Evolutionary conservation across 2,329 filamentous ascomycete genomes (phyloP).

Genomic region (Teratosphaeria viscida): DNA sequence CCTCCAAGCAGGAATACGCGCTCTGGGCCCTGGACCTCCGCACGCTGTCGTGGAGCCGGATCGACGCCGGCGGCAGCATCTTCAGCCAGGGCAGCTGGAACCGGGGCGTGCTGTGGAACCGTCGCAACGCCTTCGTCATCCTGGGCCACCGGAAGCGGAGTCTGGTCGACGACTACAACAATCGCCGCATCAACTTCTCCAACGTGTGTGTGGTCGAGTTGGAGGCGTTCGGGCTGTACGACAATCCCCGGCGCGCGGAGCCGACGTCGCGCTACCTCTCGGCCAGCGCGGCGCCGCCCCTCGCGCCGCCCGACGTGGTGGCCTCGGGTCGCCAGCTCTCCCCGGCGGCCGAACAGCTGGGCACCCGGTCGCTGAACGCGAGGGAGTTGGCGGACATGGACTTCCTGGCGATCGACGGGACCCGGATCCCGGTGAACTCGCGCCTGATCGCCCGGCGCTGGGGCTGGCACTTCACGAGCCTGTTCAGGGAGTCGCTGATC

Average conservation of each 20-base stretch:
- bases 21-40: conserved; percentile 88
- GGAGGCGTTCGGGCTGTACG: conserved; percentile 93
- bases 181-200: conserved; percentile 91
- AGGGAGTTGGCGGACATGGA: conserved; percentile 96
- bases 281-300: conserved; percentile 53
- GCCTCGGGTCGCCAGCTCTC: conserved; percentile 69
- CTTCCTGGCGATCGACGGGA: conserved; percentile 80
- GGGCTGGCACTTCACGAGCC: conserved; percentile 91
- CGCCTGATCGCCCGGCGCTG: conserved; percentile 77
- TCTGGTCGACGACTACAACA: conserved; percentile 95
- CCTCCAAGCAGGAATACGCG: conserved; percentile 95
- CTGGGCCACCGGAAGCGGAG: conserved; percentile 87
- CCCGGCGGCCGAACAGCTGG: conserved; percentile 71
- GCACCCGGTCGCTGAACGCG: conserved; percentile 65
- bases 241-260: conserved; percentile 72
- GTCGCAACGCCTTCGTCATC: conserved; percentile 90
- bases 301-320: conserved; percentile 34
- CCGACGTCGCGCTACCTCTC: conserved; percentile 79
- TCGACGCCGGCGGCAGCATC: conserved; percentile 86
- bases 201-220: conserved; percentile 96
- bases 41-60: conserved; percentile 85
- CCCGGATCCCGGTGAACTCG: conserved; percentile 88
- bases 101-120: conserved; percentile 82
- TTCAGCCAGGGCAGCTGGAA: conserved; percentile 99
- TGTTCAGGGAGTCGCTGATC: conserved; percentile 67